phyloP scores from a whole-genome alignment of 192 early-diverging fungal genomes.

The Podila epicladia region DNA sequence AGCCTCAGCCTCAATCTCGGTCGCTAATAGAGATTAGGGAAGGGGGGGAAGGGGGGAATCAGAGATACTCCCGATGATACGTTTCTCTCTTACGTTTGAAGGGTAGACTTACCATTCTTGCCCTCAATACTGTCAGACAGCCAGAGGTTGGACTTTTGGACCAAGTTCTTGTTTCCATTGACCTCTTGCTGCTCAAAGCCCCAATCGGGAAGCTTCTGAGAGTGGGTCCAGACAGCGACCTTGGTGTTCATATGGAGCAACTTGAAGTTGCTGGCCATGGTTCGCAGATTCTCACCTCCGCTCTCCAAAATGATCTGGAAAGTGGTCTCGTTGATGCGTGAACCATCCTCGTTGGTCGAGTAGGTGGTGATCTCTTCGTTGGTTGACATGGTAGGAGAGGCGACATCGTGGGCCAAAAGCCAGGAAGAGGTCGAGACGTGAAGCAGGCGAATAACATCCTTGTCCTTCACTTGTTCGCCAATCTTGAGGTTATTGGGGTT shows the following conservation, averaged over 20 bases:
- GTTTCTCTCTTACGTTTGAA: constrained; percentile 16
- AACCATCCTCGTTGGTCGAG: constrained; percentile 59
- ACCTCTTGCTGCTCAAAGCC: constrained; percentile 89
- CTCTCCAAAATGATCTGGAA: constrained; percentile 71
- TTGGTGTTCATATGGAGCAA: constrained; percentile 82
- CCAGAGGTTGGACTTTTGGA: constrained; percentile 82
- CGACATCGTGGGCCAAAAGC: constrained; percentile 73
- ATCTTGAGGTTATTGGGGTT: constrained; percentile 52
- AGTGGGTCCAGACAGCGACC: constrained; percentile 82
- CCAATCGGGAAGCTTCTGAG: constrained; percentile 84
- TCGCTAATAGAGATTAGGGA: constrained; percentile 56
- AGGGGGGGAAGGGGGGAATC: no score
- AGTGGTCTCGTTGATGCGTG: constrained; percentile 66
- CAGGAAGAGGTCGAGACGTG: constrained; percentile 68
- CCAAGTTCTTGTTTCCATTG: constrained; percentile 90
- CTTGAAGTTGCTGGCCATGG: constrained; percentile 71
- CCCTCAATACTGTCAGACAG: constrained; percentile 80
- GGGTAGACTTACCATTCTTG: constrained; percentile 65
- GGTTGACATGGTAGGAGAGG: constrained; percentile 68
- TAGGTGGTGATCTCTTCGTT: constrained; percentile 77
- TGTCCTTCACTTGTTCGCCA: constrained; percentile 64
- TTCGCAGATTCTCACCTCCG: constrained; percentile 58
- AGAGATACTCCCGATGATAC: background rate
- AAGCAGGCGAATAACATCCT: constrained; percentile 82
- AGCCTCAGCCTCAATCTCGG: constrained; percentile 55